These are phyloP conservation scores for Pelargonium cotyledonis DNA, from an alignment of 441 rosid genomes.

Conservation along the genomic window DNA sequence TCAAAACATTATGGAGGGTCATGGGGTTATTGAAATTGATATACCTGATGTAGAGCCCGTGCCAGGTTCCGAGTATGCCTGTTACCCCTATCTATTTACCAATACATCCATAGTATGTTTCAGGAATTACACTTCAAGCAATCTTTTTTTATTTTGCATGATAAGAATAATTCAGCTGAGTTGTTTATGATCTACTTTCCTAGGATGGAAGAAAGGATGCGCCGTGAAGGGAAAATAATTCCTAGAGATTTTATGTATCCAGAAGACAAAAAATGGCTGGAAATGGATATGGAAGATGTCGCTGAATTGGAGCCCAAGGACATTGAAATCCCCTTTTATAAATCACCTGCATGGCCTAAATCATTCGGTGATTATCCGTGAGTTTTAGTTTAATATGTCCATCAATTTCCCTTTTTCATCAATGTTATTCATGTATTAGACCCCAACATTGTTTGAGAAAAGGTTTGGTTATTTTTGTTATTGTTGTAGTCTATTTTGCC, in stretches of 20 bases:
- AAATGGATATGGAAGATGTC: constrained; percentile 86
- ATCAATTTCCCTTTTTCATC: constrained; percentile 6
- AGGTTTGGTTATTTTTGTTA: neutral
- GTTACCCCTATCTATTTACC: constrained; percentile 2
- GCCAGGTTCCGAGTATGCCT: constrained; percentile 78
- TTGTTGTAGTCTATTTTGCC: neutral
- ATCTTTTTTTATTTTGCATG: constrained; percentile 10
- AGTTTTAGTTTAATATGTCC: constrained; percentile 26
- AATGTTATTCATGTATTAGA: neutral
- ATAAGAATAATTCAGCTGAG: constrained; percentile 12
- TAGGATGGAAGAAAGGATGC: constrained; percentile 90
- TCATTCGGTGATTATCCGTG: constrained; percentile 76
- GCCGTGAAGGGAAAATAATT: constrained; percentile 76
- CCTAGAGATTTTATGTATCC: constrained; percentile 68
- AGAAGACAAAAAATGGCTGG: constrained; percentile 85
- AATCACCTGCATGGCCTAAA: constrained; percentile 62
- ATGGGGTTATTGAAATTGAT: constrained; percentile 83
- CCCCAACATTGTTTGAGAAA: too few relatives aligned
- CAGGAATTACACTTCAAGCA: constrained; percentile 2
- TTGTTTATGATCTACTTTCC: constrained; percentile 11
- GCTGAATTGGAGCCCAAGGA: constrained; percentile 9
- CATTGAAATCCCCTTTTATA: constrained; percentile 56
- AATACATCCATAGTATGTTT: constrained; percentile 1
- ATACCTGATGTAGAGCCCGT: constrained; percentile 82
- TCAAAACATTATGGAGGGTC: constrained; percentile 74